A percentile compares a stretch with the other conserved stretches of the same genome.
Conservation (phyloP, 225 moss, liverwort and hornwort genomes). For the Sphagnum contortum region DNA sequence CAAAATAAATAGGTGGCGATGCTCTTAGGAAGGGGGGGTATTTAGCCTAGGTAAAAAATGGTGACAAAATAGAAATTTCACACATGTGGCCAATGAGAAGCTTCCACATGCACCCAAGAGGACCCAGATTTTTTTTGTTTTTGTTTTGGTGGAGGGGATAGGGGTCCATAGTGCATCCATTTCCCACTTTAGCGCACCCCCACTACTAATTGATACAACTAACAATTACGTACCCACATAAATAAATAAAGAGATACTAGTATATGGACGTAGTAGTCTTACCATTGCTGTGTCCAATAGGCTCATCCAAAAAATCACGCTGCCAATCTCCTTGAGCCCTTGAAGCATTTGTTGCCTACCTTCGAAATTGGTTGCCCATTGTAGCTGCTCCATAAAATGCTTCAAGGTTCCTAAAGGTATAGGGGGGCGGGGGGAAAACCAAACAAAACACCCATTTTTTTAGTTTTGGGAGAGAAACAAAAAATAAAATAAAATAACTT, state of each 20-base stretch:
- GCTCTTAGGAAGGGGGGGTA: too few relatives aligned
- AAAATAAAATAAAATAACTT: too few relatives aligned
- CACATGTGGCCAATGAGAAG: too few relatives aligned
- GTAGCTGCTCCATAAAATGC: constrained; percentile 82
- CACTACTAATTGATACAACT: neutral
- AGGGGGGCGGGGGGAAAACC: too few relatives aligned
- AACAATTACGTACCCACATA: neutral
- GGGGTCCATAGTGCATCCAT: too few relatives aligned
- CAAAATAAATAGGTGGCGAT: too few relatives aligned
- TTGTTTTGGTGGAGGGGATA: constrained; percentile 1
- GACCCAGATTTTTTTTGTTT: constrained; percentile 3
- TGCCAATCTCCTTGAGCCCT: constrained; percentile 79
- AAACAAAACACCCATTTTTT: neutral
- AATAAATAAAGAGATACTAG: neutral
- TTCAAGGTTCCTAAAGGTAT: constrained; percentile 83
- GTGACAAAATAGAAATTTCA: too few relatives aligned
- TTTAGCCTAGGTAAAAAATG: too few relatives aligned
- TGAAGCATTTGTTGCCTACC: constrained; percentile 69
- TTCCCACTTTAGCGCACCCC: too few relatives aligned
- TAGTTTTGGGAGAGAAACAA: too few relatives aligned
- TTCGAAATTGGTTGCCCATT: constrained; percentile 84
- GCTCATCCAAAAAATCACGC: constrained; percentile 96
- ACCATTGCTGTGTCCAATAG: constrained; percentile 98
- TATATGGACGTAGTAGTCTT: neutral
- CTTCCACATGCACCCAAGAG: neutral